These are phyloP conservation scores for Quercus dentata DNA, from an alignment of 306 rosid genomes.

Conservation along the genomic window DNA sequence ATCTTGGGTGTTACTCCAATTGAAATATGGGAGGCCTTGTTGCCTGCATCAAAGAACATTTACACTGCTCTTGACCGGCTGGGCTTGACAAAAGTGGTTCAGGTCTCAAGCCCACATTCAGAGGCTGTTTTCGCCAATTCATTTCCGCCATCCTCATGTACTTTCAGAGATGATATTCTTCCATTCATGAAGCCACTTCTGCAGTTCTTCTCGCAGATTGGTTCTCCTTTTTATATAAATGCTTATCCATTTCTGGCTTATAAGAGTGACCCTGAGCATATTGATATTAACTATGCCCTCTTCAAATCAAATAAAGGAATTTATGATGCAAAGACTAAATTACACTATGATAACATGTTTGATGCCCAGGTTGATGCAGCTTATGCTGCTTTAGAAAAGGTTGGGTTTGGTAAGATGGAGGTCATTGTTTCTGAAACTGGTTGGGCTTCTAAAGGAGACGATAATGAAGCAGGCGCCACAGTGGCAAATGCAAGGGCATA, in stretches of 20 bases:
- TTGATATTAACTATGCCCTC: constrained; percentile 73
- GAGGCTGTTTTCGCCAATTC: constrained; percentile 88
- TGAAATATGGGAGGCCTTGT: constrained; percentile 63
- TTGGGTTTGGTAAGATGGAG: constrained; percentile 64
- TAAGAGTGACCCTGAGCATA: constrained; percentile 78
- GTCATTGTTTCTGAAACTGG: constrained; percentile 92
- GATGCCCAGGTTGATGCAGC: constrained; percentile 86
- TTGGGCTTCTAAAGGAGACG: constrained; percentile 87
- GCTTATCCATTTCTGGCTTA: constrained; percentile 96
- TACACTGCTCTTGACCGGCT: constrained; percentile 55
- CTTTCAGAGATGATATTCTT: constrained; percentile 56
- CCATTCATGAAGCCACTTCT: constrained; percentile 72
- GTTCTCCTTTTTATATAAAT: constrained; percentile 80
- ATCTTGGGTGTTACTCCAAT: constrained; percentile 51
- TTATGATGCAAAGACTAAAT: constrained; percentile 65
- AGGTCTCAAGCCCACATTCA: constrained; percentile 90
- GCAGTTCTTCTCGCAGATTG: constrained; percentile 69
- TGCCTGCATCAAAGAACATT: constrained; percentile 74
- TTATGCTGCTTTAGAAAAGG: constrained; percentile 77
- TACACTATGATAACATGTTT: constrained; percentile 87
- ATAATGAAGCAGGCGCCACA: constrained; percentile 67
- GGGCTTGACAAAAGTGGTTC: constrained; percentile 34
- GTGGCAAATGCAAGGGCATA: constrained; percentile 58
- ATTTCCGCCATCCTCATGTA: constrained; percentile 84
- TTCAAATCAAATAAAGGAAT: constrained; percentile 67